phyloP scores from a whole-genome alignment of 2,329 filamentous ascomycete species.

The Fulvia fulva region DNA sequence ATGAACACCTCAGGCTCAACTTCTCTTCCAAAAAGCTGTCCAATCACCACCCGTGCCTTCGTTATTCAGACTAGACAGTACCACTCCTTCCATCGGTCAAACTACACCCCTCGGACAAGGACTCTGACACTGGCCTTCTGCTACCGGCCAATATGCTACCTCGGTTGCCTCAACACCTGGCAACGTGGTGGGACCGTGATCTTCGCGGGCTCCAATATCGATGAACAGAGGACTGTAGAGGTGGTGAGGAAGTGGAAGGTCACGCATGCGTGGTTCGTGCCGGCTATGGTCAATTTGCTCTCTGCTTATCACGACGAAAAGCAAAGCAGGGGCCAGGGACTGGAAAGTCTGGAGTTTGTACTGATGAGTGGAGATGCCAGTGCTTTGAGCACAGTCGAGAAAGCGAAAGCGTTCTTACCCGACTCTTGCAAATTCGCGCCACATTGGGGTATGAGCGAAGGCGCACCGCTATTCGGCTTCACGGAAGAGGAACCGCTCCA shows the following conservation, averaged over 20 bases:
- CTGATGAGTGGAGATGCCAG: background rate
- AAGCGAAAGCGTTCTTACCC: background rate
- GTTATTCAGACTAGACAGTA: background rate
- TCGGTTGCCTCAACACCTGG: background rate
- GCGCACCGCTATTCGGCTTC: background rate
- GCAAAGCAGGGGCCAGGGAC: background rate
- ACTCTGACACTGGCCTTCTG: background rate
- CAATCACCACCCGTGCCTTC: background rate
- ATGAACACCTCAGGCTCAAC: constrained; percentile 1
- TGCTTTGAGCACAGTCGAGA: background rate
- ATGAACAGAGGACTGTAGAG: background rate
- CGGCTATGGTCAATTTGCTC: background rate
- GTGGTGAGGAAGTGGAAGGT: background rate
- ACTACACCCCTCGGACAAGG: background rate
- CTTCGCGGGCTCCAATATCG: background rate
- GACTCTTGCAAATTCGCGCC: background rate
- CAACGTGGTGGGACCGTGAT: background rate
- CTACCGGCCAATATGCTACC: background rate
- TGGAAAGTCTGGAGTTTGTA: background rate
- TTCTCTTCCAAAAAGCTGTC: background rate
- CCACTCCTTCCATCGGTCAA: background rate
- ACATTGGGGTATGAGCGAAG: background rate
- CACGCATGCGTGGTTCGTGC: constrained; percentile 1
- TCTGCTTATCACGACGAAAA: background rate
- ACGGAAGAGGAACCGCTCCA: background rate